A percentile compares a stretch with the other conserved stretches of the same genome.
Conservation (phyloP, 495 filamentous ascomycete species). For the Friedmanniomyces endolithicus region DNA sequence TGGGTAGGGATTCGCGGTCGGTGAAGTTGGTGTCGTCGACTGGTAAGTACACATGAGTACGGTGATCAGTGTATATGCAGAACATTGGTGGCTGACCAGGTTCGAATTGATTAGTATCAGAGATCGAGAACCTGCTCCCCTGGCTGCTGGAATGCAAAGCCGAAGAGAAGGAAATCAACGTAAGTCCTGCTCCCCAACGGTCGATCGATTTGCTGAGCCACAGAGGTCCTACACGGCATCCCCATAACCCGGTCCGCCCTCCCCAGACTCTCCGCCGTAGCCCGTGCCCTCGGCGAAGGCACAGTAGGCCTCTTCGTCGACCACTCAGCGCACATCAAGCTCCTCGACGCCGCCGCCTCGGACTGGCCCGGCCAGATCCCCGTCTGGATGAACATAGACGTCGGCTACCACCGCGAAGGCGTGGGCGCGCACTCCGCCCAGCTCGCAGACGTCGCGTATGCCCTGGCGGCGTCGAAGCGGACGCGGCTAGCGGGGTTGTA, state of each 20-base stretch:
- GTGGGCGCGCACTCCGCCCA: conserved; percentile 40
- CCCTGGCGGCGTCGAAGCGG: conserved; percentile 33
- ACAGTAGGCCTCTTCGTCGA: conserved; percentile 61
- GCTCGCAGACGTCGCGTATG: conserved; percentile 38
- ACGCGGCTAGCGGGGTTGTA: conserved; percentile 54
- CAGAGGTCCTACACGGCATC: conserved; percentile 54
- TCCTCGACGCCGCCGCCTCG: conserved; percentile 27
- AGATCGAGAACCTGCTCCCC: conserved; percentile 57
- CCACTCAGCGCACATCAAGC: conserved; percentile 44
- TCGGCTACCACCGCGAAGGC: conserved; percentile 65
- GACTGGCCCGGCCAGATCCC: conserved; percentile 22
- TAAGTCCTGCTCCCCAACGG: conserved; percentile 25
- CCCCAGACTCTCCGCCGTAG: conserved; percentile 43
- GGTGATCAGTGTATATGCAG: neutral
- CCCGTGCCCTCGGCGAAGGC: conserved; percentile 36
- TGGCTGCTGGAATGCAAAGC: conserved; percentile 46
- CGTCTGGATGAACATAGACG: conserved; percentile 68
- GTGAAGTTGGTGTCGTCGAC: conserved; percentile 71
- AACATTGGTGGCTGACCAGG: neutral
- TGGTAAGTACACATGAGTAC: neutral
- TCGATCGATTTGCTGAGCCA: neutral
- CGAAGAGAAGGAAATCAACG: conserved; percentile 43
- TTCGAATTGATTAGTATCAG: conserved; percentile 34
- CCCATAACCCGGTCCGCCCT: conserved; percentile 54
- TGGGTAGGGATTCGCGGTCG: conserved; percentile 41